Base-by-base conservation (phyloP, 1,139 yeast species). In the Debaryomyces sp. region DNA sequence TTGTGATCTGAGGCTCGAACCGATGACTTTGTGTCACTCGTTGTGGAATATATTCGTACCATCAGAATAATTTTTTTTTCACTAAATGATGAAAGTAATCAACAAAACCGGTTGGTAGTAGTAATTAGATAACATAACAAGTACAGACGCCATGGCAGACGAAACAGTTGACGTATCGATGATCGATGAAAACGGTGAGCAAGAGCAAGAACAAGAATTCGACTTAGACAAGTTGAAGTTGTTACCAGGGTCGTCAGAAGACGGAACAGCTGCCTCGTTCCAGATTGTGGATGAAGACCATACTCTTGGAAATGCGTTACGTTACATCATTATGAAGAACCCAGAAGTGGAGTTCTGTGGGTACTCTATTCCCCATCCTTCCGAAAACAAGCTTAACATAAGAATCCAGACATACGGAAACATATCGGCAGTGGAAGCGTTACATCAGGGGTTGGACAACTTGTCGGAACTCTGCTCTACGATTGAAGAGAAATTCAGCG, bases 271-370 rank as follows among this genome's bases (percentile, higher is more conserved):
- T 27, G 97, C 96, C 0, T 89, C 97, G 3, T 95, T 94, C 72
- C 97, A 94, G 70, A 85, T 94, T 53, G 67, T 81, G 30, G 95
- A 91, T 57, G 99, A 94, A 68, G 98, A 94, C 68, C 99, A 94
- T 66, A 94, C 99, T 1, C 71, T 94, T 49, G 99, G 98, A 23
- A 94, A 94, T 65, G 89, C 98, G 5, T 79, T 94, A 51, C 84
- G 97, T 66, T 92, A 91, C 68, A 84, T 94, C 63, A 90, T 94
- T 60, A 91, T 94, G 97, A 92, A 92, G 72, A 94, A 94, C 71
- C 97, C 97, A 35, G 96, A 91, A 58, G 98, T 94, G 30, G 99
- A 94, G 64, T 94, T 95, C 68, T 94, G 98, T 64, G 99, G 99
- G 50, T 94, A 94, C 72, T 89, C 97, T 44, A 95, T 94, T 54